A percentile compares a stretch with the other conserved stretches of the same genome.
Conservation (phyloP, 306 rosid species). For the Vachellia collinsii region DNA sequence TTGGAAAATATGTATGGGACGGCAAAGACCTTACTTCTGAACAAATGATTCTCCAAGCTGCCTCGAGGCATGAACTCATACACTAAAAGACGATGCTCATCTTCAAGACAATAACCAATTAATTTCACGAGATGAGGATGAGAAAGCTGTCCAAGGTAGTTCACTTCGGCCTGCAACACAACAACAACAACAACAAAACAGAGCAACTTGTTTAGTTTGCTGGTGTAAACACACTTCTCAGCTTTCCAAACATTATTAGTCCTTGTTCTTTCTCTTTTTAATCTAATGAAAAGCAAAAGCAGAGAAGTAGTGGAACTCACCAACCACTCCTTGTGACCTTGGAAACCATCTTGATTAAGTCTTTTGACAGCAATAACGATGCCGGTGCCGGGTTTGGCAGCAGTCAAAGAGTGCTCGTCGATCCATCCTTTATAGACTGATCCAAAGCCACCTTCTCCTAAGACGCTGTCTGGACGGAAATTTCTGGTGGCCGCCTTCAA, state of each 20-base stretch:
- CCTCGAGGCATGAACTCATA: constrained; percentile 76
- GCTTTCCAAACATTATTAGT: not conserved
- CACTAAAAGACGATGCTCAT: constrained; percentile 63
- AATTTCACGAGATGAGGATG: constrained; percentile 72
- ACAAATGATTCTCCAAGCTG: constrained; percentile 75
- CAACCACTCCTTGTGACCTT: constrained; percentile 76
- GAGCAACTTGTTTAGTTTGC: not conserved
- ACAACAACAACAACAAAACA: constrained; percentile 31
- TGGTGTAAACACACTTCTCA: not conserved
- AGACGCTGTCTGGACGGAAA: constrained; percentile 65
- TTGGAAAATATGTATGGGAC: not conserved
- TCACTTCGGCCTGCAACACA: constrained; percentile 59
- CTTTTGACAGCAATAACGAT: constrained; percentile 68
- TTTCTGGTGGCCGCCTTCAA: constrained; percentile 73
- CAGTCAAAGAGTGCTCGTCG: constrained; percentile 52
- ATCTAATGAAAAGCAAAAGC: not conserved
- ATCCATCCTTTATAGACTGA: constrained; percentile 81
- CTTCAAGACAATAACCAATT: constrained; percentile 67
- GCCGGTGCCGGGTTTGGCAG: constrained; percentile 70
- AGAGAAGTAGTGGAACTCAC: constrained; percentile 45
- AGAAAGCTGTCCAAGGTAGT: constrained; percentile 64
- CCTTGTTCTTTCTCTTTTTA: not conserved
- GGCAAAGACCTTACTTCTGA: constrained; percentile 54
- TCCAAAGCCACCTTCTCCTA: constrained; percentile 73
- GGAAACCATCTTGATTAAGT: constrained; percentile 60